Base-by-base conservation (phyloP, 192 early-diverging fungal species). In the Backusella tuberculispora region DNA sequence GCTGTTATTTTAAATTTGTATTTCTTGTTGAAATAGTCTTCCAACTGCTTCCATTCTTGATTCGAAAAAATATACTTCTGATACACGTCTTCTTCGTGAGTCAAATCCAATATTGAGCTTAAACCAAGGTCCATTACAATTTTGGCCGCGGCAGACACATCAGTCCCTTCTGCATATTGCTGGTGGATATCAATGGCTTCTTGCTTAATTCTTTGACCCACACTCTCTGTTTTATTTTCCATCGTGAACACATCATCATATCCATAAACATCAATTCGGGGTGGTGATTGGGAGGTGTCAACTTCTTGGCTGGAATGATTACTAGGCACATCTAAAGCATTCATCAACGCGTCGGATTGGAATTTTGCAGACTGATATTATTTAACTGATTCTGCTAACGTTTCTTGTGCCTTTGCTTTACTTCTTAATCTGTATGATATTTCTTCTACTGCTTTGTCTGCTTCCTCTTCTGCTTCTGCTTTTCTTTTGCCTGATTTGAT, bases 101-200 rank as follows among this genome's bases (percentile, higher is more conserved):
- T 67, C 19, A 67, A 67, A 43, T 67, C 65, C 65, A 67, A 43
- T 43, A 67, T 42, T 1, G 40, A 67, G 40, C 65, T 67, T 29
- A 67, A 15, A n/a, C 65, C 65, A 21, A 67, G 29, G 1, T 67
- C 41, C 65, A 67, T 67, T 19, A 42, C 65, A 15, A 64, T 12
- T 64, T 64, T 64, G 8, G 24, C 29, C 15, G 24, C 29, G 14
- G 63, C 1, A 13, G 63, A 34, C 8, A 64, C 14, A 29, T 64
- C 29, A 14, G 4, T 24, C 14, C 34, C 63, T 12, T 47, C 13
- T 34, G 14, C 0, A 34, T 64, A 64, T 6, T 64, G 24, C 7
- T 64, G 6, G 9, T 64, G 63, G 1, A 64, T 24, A 38, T 4
- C 34, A 64, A 34, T 34, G 7, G 63, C 63, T 64, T 37, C 63